These are phyloP conservation scores for Lentinus tigrinus DNA, from an alignment of 768 basidiomycete genomes.

Conservation along the genomic window DNA sequence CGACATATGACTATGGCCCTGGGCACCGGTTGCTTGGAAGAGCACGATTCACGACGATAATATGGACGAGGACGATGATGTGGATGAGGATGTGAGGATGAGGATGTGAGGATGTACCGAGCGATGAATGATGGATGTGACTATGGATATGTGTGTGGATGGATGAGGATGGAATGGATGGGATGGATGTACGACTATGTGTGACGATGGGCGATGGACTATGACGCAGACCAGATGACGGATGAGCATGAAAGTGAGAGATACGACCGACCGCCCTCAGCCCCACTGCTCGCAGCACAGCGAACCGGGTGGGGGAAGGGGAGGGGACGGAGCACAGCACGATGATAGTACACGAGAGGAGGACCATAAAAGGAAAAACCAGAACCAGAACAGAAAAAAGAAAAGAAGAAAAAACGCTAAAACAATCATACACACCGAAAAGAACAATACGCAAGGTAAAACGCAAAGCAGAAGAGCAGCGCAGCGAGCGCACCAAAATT, in stretches of 20 bases:
- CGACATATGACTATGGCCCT: too few species aligned
- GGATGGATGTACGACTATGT: too few species aligned
- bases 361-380: constrained; percentile 2
- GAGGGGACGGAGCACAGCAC: constrained; percentile 1
- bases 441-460: background rate
- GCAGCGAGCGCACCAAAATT: background rate
- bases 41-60: too few species aligned
- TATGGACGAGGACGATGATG: too few species aligned
- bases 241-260: background rate
- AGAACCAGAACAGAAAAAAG: constrained; percentile 3
- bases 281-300: too few species aligned
- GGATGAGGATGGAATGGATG: too few species aligned
- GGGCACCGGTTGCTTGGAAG: too few species aligned
- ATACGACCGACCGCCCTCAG: too few species aligned
- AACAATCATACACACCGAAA: constrained; percentile 7
- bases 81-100: too few species aligned
- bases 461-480: background rate
- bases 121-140: too few species aligned
- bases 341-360: constrained; percentile 14
- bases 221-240: background rate
- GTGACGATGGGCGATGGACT: background rate
- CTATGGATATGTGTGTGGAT: too few species aligned
- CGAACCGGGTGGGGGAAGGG: background rate
- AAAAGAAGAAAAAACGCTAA: constrained; percentile 2
- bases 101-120: too few species aligned